Conservation (phyloP, 371 early-diverging fungal species). For the Lichtheimia hyalospora region DNA sequence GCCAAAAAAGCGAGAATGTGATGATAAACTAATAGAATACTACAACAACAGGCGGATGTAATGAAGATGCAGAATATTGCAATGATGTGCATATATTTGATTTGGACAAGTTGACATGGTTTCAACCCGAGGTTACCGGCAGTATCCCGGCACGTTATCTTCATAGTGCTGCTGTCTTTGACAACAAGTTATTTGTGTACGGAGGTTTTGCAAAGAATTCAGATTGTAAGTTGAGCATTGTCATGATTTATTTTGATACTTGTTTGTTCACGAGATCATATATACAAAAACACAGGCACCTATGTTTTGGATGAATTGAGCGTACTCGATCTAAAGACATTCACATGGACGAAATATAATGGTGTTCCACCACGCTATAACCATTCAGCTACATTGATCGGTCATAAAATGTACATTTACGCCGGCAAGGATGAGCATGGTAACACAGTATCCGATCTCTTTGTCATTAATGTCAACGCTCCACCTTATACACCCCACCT, state of each 20-base stretch:
- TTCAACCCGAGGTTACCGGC: conserved; percentile 57
- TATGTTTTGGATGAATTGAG: conserved; percentile 61
- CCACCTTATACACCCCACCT: conserved; percentile 47
- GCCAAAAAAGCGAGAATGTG: background rate
- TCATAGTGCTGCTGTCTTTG: conserved; percentile 63
- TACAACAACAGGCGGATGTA: conserved; percentile 48
- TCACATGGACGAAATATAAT: conserved; percentile 54
- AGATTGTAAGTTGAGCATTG: conserved; percentile 46
- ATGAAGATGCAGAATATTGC: conserved; percentile 57
- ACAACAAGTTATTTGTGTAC: conserved; percentile 64
- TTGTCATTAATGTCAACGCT: conserved; percentile 52
- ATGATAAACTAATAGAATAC: too few species aligned
- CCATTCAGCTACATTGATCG: conserved; percentile 58
- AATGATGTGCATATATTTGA: conserved; percentile 67
- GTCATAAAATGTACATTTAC: conserved; percentile 59
- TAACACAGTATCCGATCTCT: conserved; percentile 59
- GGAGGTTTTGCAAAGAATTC: conserved; percentile 66
- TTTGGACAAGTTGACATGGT: conserved; percentile 58
- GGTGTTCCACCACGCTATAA: conserved; percentile 62
- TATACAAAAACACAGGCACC: conserved; percentile 36
- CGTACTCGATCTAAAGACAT: conserved; percentile 56
- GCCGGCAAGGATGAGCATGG: conserved; percentile 64
- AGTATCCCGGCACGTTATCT: conserved; percentile 49
- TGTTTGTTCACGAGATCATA: background rate
- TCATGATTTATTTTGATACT: too few species aligned